phyloP scores from a whole-genome alignment of 139 green algal species.

The Chlamydomonas incerta region DNA sequence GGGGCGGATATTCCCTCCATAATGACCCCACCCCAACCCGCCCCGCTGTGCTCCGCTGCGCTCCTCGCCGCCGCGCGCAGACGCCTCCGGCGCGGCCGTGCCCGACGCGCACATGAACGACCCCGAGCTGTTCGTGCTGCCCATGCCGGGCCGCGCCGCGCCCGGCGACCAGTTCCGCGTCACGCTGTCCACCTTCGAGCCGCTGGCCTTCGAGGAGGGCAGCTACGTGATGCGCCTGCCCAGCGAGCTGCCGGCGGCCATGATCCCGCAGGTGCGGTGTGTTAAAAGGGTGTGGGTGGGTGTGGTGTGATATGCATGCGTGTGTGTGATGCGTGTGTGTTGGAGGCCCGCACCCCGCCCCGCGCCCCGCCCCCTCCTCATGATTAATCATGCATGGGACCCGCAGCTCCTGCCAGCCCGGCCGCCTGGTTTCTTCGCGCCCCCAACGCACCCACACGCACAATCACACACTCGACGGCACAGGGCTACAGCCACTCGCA shows the following conservation, averaged over 20 bases:
- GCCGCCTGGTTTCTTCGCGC: too few species aligned
- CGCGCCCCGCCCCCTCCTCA: too few species aligned
- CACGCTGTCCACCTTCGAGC: slow-evolving; percentile 57
- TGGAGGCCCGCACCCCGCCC: not conserved
- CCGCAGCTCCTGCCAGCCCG: too few species aligned
- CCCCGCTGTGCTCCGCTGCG: too few species aligned
- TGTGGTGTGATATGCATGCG: not conserved
- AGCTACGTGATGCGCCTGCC: slow-evolving; percentile 53
- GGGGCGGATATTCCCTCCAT: too few species aligned
- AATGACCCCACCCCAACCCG: too few species aligned
- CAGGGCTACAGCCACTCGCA: slow-evolving; percentile 34
- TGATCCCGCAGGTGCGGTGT: slow-evolving; percentile 1
- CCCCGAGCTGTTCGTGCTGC: slow-evolving; percentile 64
- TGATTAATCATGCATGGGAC: too few species aligned
- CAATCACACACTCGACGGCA: not conserved
- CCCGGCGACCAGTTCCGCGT: slow-evolving; percentile 56
- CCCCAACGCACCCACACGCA: too few species aligned
- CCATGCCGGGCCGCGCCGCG: slow-evolving; percentile 14
- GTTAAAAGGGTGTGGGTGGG: not conserved
- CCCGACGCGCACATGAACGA: not conserved
- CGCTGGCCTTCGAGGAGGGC: slow-evolving; percentile 57
- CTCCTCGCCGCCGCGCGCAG: too few species aligned
- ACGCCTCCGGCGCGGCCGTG: slow-evolving; percentile 1
- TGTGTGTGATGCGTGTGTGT: not conserved
- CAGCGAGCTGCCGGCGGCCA: not conserved